phyloP scores from a whole-genome alignment of 1,284 basidiomycete species.

The Apiotrichum domesticum region DNA sequence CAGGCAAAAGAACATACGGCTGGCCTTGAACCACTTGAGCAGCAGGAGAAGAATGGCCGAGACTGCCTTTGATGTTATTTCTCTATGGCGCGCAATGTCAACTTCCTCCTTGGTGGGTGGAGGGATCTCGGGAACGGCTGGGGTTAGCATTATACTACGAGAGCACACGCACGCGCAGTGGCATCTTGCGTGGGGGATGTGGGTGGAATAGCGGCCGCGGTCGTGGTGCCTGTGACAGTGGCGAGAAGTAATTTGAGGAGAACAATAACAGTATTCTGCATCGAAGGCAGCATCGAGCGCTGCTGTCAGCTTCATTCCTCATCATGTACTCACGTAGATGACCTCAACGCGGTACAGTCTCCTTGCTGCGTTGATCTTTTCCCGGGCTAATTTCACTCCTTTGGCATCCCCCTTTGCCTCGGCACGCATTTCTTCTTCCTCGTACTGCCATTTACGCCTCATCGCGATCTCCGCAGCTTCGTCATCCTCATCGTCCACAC shows the following conservation, averaged over 20 bases:
- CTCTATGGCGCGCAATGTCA: slow-evolving; percentile 89
- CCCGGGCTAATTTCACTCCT: slow-evolving; percentile 61
- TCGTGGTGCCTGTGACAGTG: slow-evolving; percentile 69
- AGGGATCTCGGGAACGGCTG: slow-evolving; percentile 51
- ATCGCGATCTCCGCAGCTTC: slow-evolving; percentile 49
- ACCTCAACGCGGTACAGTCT: slow-evolving; percentile 79
- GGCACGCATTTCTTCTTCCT: slow-evolving; percentile 55
- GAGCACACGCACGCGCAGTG: slow-evolving; percentile 51
- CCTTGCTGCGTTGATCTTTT: slow-evolving; percentile 69
- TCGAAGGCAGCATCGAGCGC: slow-evolving; percentile 65
- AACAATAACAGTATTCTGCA: slow-evolving; percentile 83
- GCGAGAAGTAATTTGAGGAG: slow-evolving; percentile 80
- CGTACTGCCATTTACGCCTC: slow-evolving; percentile 61
- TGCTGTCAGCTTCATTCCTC: slow-evolving; percentile 12
- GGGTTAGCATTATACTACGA: background rate
- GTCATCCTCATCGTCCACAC: slow-evolving; percentile 33
- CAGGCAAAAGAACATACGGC: slow-evolving; percentile 58
- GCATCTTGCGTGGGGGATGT: slow-evolving; percentile 1
- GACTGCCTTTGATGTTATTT: slow-evolving; percentile 95
- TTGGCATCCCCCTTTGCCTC: slow-evolving; percentile 47
- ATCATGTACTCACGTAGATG: slow-evolving; percentile 65
- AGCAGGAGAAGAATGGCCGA: slow-evolving; percentile 86
- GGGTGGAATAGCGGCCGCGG: background rate
- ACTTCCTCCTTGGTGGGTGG: slow-evolving; percentile 86
- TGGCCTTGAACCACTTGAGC: slow-evolving; percentile 98